Conservation (phyloP, 352 stramenopile species). For the Pythium dissimile region DNA sequence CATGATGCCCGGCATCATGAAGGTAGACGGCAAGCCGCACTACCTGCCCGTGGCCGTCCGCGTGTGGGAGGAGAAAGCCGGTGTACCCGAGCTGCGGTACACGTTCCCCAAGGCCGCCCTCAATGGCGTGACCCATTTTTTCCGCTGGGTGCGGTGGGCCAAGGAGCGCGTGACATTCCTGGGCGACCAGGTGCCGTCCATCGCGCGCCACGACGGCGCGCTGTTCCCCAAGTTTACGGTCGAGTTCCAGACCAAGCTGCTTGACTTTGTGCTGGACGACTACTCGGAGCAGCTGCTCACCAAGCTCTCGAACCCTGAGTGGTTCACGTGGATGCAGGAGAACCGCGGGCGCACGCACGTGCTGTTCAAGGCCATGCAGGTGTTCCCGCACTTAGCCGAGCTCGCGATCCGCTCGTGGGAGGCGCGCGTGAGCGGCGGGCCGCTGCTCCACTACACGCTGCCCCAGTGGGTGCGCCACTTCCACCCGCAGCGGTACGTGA, state of each 20-base stretch:
- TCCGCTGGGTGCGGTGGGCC: conserved; percentile 76
- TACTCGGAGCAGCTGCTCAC: conserved; percentile 49
- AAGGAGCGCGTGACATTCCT: conserved; percentile 75
- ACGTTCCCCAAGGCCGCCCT: conserved; percentile 59
- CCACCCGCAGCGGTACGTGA: conserved; percentile 93
- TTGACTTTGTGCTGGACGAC: conserved; percentile 66
- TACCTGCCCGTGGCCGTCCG: conserved; percentile 59
- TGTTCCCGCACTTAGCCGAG: conserved; percentile 55
- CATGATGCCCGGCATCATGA: conserved; percentile 40
- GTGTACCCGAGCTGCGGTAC: conserved; percentile 47
- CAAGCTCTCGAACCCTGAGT: conserved; percentile 58
- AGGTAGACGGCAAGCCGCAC: conserved; percentile 38
- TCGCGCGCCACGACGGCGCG: conserved; percentile 37
- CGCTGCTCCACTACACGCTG: conserved; percentile 49
- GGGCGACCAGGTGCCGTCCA: conserved; percentile 39
- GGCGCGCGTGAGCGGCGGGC: conserved; percentile 25
- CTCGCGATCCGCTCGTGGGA: conserved; percentile 74
- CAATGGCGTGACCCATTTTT: conserved; percentile 68
- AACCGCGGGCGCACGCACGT: conserved; percentile 65
- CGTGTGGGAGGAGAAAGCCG: conserved; percentile 61
- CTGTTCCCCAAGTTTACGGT: conserved; percentile 72
- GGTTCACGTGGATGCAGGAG: conserved; percentile 68
- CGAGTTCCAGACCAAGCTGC: conserved; percentile 53
- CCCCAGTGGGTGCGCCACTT: conserved; percentile 72
- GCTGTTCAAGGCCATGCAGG: conserved; percentile 59